phyloP scores from a whole-genome alignment of 495 filamentous ascomycete species.

The Thermochaetoides thermophila region DNA sequence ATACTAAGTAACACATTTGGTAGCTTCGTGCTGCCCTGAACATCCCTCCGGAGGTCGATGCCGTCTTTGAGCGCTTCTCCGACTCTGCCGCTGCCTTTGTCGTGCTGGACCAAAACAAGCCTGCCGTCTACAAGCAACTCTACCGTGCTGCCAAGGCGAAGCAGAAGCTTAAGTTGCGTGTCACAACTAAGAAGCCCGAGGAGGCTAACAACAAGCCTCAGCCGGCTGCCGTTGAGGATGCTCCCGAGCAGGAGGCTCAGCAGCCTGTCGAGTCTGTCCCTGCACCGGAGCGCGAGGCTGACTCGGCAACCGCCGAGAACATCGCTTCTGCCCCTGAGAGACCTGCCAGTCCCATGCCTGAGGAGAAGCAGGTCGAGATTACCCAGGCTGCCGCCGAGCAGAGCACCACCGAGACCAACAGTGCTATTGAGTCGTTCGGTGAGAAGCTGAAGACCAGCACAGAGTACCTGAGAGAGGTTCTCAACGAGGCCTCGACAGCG shows the following conservation, averaged over 20 bases:
- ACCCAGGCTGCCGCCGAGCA: too few relatives aligned
- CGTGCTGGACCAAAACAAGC: slow-evolving; percentile 60
- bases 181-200: slow-evolving; percentile 30
- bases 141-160: slow-evolving; percentile 96
- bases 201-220: slow-evolving; percentile 12
- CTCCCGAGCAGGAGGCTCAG: slow-evolving; percentile 9
- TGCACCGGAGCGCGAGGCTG: slow-evolving; percentile 1
- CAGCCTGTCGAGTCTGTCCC: slow-evolving; percentile 3
- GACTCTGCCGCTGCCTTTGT: slow-evolving; percentile 79
- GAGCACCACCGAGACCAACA: neutral
- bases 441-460: neutral
- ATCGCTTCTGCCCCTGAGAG: neutral
- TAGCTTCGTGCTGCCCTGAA: slow-evolving; percentile 64
- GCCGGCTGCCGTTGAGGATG: slow-evolving; percentile 16
- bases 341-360: neutral
- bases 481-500: neutral
- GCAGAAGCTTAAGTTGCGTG: slow-evolving; percentile 85
- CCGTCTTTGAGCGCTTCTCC: slow-evolving; percentile 86
- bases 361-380: neutral
- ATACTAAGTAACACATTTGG: neutral
- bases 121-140: slow-evolving; percentile 86
- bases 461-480: neutral
- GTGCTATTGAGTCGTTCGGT: neutral
- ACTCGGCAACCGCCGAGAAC: slow-evolving; percentile 1
- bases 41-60: slow-evolving; percentile 50